Conservation (phyloP, 2,329 filamentous ascomycete genomes). For the Albophoma yamanashiensis region DNA sequence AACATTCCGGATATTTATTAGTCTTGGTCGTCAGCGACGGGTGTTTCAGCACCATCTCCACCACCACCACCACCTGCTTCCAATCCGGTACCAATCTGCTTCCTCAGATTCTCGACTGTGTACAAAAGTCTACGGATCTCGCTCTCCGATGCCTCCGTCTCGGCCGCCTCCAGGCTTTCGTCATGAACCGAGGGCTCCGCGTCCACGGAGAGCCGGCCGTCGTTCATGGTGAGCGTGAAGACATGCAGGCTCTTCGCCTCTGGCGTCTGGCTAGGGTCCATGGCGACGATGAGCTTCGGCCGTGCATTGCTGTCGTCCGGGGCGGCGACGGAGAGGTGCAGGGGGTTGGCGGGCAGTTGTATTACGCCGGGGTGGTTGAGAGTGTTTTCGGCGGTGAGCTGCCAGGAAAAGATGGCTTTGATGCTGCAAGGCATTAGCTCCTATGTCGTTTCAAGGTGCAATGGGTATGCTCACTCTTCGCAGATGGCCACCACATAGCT, state of each 20-base stretch:
- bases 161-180: conserved; percentile 13
- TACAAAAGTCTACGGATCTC: conserved; percentile 34
- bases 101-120: conserved; percentile 35
- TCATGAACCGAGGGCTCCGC: conserved; percentile 15
- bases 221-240: conserved; percentile 19
- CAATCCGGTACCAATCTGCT: conserved; percentile 19
- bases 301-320: conserved; percentile 7
- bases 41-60: conserved; percentile 1
- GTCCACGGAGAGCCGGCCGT: conserved; percentile 19
- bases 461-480: conserved; percentile 39
- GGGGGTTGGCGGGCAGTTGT: conserved; percentile 51
- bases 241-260: conserved; percentile 18
- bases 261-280: conserved; percentile 23
- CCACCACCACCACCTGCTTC: conserved; percentile 9
- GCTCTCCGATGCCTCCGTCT: conserved; percentile 21
- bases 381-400: conserved; percentile 33
- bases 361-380: conserved; percentile 39
- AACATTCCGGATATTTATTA: background rate
- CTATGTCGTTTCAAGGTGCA: background rate
- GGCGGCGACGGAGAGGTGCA: conserved; percentile 35
- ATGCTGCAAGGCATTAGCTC: conserved; percentile 25
- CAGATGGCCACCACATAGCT: conserved; percentile 37
- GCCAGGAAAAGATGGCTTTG: conserved; percentile 56
- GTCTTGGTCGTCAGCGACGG: conserved; percentile 1
- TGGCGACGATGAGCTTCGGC: conserved; percentile 25